These are phyloP conservation scores for Blastobotrys proliferans DNA, from an alignment of 1,139 yeast genomes.

Conservation along the genomic window DNA sequence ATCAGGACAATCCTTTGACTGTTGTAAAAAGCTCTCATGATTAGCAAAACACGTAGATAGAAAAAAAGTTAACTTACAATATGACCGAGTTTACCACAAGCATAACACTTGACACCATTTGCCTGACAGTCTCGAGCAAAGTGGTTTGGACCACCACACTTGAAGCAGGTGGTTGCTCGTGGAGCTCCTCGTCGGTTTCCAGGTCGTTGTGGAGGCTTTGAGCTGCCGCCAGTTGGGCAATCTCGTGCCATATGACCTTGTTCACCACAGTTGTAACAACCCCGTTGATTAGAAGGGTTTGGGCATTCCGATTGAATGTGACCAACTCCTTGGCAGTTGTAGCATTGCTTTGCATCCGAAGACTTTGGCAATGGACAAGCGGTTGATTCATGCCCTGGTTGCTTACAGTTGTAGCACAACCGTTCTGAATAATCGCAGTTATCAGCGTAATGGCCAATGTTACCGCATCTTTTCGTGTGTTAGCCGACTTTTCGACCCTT, in stretches of 20 bases:
- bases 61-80: too few species aligned
- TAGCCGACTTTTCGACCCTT: neutral
- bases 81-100: conserved; percentile 84
- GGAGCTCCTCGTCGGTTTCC: conserved; percentile 12
- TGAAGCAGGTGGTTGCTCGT: conserved; percentile 65
- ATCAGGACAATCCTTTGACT: too few species aligned
- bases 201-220: conserved; percentile 4
- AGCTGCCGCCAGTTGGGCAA: conserved; percentile 37
- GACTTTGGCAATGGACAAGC: conserved; percentile 86
- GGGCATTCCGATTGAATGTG: conserved; percentile 70
- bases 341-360: conserved; percentile 80
- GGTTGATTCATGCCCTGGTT: conserved; percentile 78
- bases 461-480: conserved; percentile 61
- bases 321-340: conserved; percentile 68
- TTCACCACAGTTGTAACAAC: conserved; percentile 54
- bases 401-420: conserved; percentile 89
- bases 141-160: conserved; percentile 92
- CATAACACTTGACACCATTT: conserved; percentile 68
- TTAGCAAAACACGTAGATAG: too few species aligned
- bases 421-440: conserved; percentile 78
- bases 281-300: conserved; percentile 15
- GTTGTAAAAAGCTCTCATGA: too few species aligned
- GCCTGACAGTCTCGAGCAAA: conserved; percentile 90
- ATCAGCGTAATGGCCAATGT: conserved; percentile 87
- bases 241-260: conserved; percentile 72